Base-by-base conservation (phyloP, 2,329 filamentous ascomycete species). In the Periconia sp. region DNA sequence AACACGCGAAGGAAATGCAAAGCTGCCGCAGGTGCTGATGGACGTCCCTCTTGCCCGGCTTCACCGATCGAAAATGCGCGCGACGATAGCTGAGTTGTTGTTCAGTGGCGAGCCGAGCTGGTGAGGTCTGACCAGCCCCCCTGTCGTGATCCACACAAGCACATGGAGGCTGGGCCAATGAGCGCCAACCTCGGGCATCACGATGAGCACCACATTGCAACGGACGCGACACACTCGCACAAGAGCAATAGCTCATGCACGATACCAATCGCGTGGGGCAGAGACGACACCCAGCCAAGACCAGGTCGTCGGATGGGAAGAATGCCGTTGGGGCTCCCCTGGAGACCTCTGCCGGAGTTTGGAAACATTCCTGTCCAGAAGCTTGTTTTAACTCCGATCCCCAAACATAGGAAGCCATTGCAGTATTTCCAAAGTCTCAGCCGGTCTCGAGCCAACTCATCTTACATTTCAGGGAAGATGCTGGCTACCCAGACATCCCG, bases 21-120 rank as follows among this genome's bases (percentile, higher is more conserved):
- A 17, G 29, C 15, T 29, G 37, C 40, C 19, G 22, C 13, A 36
- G 25, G 35, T 42, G 43, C 26, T 33, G 37, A 36, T 32, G 17
- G 32, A 21, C 29, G 34, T 41, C 17, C 36, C 34, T 40, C 40
- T 19, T 9, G 21, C 30, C 30, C 41, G 32, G n/a, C 18, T 23
- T 39, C 25, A 29, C 34, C 34, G 35, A 24, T 38, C 33, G 45
- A 43, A 36, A 37, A 46, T 46, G 43, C 43, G 44, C 44, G 39
- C 40, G 36, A 39, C 31, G 36, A 48, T 48, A 59, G 61, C 61
- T 65, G 58, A 56, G 46, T 53, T 57, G 53, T 49, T 56, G 50
- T 41, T 37, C 48, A 46, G 54, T 52, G 50, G 42, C 39, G 43
- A 52, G 36, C 36, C 37, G 43, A 38, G 32, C 39, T 39, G 37